Base-by-base conservation (phyloP, 345 rosid species). In the Cardamine chenopodiifolia region DNA sequence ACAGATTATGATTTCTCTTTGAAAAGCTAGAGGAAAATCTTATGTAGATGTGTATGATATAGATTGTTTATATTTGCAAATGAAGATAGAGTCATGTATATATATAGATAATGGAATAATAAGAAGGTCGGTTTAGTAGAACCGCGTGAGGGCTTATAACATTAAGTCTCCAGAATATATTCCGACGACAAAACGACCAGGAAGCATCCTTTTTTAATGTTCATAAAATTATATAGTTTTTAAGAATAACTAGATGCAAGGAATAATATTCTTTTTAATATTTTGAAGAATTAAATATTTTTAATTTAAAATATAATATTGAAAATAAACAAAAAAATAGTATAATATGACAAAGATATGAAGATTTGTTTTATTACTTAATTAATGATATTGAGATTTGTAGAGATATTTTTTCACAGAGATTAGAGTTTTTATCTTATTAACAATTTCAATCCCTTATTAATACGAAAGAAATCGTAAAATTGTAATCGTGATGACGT, bases 61-160 rank as follows among this genome's bases (percentile, higher is more conserved):
- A 57, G 3, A 20, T 52, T 53, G 4, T 52, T 62, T 2, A 55
- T 45, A 35, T 45, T 19, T 60, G 47, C 0, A 52, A 60, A 61
- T 68, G 70, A 74, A 48, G 32, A 47, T 47, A 22, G 18, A 6
- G 15, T 32, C 20, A 47, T 26, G 11, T 13, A n/a, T 34, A 20
- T 37, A 66, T 35, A 58, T n/a, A 47, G 32, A 8, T 3, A 39
- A 44, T 19, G 14, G 8, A 47, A 58, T 12, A 13, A 19, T 18
- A 39, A 42, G 62, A 58, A 37, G 68, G 79, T 75, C 79, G 79
- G 73, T 68, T 75, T 68, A 50, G 47, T 49, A 22, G 6, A 54
- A 76, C 75, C 80, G 75, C 80, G 79, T 76, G 64, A 1, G 29
- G 52, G 9, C 14, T 31, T 49, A 54, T 12, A 48, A 25, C 49